Conservation (phyloP, 129 eudicot species). For the Artemisia argyi region DNA sequence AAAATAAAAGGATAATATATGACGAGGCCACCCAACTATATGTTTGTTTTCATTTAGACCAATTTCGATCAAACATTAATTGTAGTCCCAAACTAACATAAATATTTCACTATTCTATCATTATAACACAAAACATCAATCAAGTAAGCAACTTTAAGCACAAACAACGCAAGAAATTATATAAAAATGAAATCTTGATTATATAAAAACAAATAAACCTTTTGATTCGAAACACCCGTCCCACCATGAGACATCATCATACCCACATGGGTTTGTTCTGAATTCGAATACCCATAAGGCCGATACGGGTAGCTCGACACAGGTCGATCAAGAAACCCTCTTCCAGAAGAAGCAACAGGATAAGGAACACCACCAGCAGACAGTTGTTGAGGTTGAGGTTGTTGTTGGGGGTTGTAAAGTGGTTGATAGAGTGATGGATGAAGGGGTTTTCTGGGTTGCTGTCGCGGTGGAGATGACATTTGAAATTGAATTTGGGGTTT, state of each 20-base stretch:
- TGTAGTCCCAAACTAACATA: neutral
- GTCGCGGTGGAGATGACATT: slow-evolving; percentile 14
- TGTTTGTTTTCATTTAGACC: neutral
- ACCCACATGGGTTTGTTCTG: slow-evolving; percentile 16
- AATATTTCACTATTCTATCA: neutral
- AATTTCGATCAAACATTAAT: neutral
- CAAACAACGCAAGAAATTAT: neutral
- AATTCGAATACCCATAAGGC: slow-evolving; percentile 31
- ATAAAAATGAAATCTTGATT: neutral
- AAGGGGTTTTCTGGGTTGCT: slow-evolving; percentile 6
- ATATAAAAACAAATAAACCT: slow-evolving; percentile 32
- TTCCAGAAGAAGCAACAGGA: slow-evolving; percentile 56
- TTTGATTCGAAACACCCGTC: slow-evolving; percentile 31
- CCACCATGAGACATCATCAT: slow-evolving; percentile 2
- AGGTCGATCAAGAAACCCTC: slow-evolving; percentile 26
- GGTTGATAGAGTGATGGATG: no score
- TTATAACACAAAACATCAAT: slow-evolving; percentile 1
- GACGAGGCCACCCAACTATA: no score
- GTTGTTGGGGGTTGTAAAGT: slow-evolving; percentile 15
- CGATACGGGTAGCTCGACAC: neutral
- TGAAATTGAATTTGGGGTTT: no score
- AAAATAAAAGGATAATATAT: no score
- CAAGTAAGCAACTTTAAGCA: no score
- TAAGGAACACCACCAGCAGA: slow-evolving; percentile 26
- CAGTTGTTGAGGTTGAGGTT: slow-evolving; percentile 17